Conservation (phyloP, 257 asterid genomes). For the Nicotiana otophora region DNA sequence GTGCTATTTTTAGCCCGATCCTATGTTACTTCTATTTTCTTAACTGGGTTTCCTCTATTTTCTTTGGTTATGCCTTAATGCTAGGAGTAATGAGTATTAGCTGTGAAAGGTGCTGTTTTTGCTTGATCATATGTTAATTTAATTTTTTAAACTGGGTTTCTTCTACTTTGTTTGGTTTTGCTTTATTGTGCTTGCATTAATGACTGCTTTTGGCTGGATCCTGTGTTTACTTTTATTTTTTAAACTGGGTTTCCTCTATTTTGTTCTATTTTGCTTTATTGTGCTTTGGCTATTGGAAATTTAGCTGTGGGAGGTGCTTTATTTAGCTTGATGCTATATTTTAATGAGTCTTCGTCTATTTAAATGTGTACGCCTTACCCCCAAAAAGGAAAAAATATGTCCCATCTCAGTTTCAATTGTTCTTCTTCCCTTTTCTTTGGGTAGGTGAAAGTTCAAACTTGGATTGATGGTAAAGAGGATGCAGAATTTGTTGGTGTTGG, state of each 20-base stretch:
- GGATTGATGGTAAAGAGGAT: conserved; percentile 71
- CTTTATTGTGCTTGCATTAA: too few species aligned
- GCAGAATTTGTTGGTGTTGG: conserved; percentile 89
- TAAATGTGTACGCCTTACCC: background rate
- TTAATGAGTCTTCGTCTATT: background rate
- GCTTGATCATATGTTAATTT: conserved; percentile 9
- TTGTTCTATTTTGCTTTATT: background rate
- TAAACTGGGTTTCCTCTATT: background rate
- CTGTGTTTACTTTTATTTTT: background rate
- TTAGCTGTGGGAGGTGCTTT: too few species aligned
- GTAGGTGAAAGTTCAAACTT: conserved; percentile 91
- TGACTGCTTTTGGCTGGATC: conserved; percentile 8
- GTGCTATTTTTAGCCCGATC: background rate
- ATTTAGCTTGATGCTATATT: background rate
- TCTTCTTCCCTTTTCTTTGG: background rate
- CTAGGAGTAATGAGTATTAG: background rate
- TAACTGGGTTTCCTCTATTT: background rate
- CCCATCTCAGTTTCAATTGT: background rate
- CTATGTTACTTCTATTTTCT: background rate
- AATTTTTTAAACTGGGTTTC: background rate
- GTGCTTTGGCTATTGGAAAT: too few species aligned
- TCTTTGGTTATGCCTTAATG: background rate
- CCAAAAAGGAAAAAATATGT: background rate
- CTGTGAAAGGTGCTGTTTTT: conserved; percentile 5
- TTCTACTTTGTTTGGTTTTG: background rate